phyloP scores from a whole-genome alignment of 192 early-diverging fungal species.

The Backusella morwellensis region DNA sequence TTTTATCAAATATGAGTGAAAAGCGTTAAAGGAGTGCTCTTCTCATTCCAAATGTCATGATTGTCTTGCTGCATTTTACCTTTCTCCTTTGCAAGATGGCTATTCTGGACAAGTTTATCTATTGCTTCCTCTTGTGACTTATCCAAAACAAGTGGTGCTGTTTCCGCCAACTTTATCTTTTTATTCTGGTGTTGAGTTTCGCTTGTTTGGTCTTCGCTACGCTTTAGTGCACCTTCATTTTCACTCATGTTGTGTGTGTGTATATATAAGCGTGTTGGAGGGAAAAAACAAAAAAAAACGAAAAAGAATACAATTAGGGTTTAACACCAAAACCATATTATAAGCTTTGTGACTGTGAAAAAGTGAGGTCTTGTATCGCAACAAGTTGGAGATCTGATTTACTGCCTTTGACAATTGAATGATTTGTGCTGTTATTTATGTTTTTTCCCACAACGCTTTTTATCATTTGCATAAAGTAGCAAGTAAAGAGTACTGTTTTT shows the following conservation, averaged over 20 bases:
- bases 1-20: background rate
- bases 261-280: background rate
- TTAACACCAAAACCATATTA: background rate
- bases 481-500: no score
- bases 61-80: background rate
- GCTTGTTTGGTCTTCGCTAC: background rate
- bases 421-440: background rate
- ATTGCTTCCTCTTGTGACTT: conserved; percentile 3
- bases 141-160: background rate
- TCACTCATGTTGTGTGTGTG: conserved; percentile 1
- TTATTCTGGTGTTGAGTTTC: background rate
- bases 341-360: background rate
- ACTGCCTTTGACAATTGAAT: background rate
- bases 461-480: background rate
- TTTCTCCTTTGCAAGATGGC: background rate
- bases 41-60: background rate
- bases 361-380: background rate
- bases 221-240: background rate
- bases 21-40: background rate
- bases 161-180: background rate
- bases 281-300: background rate
- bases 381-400: background rate
- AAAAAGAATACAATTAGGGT: background rate
- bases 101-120: background rate
- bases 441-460: background rate